phyloP scores from a whole-genome alignment of 345 rosid species.

The Aegle marmelos region DNA sequence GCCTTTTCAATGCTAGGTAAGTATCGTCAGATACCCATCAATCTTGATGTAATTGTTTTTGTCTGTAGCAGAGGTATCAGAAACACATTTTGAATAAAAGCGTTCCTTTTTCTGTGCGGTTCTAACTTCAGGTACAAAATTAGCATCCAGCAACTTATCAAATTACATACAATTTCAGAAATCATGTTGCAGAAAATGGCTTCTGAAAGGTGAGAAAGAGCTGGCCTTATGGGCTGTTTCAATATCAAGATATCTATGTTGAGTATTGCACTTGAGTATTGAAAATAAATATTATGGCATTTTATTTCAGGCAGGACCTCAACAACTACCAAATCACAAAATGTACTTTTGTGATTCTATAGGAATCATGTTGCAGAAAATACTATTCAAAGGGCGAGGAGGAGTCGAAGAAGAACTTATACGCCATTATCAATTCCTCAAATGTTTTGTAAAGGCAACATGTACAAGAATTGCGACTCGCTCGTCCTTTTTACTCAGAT shows the following conservation, averaged over 20 bases:
- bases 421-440: not conserved
- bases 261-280: not conserved
- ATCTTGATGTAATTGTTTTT: not conserved
- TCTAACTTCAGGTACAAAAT: not conserved
- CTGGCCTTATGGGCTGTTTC: not conserved
- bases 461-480: not conserved
- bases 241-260: not conserved
- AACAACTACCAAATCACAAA: not conserved
- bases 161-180: not conserved
- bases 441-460: not conserved
- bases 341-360: not conserved
- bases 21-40: not conserved
- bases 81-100: not conserved
- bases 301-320: conserved; percentile 1
- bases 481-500: not conserved
- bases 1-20: conserved; percentile 33
- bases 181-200: conserved; percentile 1
- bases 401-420: not conserved
- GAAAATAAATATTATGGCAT: not conserved
- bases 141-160: not conserved
- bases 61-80: not conserved
- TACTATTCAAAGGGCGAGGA: not conserved
- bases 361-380: conserved; percentile 3
- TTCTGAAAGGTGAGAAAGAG: not conserved
- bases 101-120: not conserved